Base-by-base conservation (phyloP, 805 yeast species). In the Saccharomyces mikatae region DNA sequence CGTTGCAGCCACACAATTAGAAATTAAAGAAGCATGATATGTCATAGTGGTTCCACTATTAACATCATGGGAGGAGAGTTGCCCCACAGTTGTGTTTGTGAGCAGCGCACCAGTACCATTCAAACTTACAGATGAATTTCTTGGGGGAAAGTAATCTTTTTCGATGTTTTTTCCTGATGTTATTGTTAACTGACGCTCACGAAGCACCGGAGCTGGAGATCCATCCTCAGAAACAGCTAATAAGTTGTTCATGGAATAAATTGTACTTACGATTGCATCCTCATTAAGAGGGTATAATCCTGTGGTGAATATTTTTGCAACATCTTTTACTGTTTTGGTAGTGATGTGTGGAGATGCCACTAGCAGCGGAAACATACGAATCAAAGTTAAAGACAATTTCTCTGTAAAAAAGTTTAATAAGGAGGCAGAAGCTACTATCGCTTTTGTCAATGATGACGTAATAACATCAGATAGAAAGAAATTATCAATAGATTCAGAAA, bases 171-270 rank as follows among this genome's bases (percentile, higher is more conserved):
- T 53, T 3, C 55, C 48, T 5, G 67, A 56, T 1, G 54, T 57
- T 22, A 66, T 60, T 28, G 74, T 70, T 49, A 71, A 48, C 53
- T 67, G 67, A 41, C 74, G 63, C 46, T 71, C 74, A 52, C 70
- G 70, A 22, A 70, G 54, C 4, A 69, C 71, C 50, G 62, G 67
- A 46, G 56, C 73, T 52, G 65, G 74, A 50, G 65, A 66, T 51
- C 69, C 77, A 59, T 72, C 78, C 56, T 71, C 79, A 14, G 78
- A 83, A 52, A 76, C 80, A 51, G 84, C 80, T 31, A 92, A 71
- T 56, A 87, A 68, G 66, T 94, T 94, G 21, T 87, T 82, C 58
- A 92, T 76, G 0, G 95, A 83, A 70, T 94, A 94, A 51, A 94
- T 82, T 1, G 92, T 80, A 6, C 96, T 84, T 8, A 90, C 87